Evolutionary conservation across 148 eudicot genomes (phyloP).

Genomic region (Spergularia bocconei): DNA sequence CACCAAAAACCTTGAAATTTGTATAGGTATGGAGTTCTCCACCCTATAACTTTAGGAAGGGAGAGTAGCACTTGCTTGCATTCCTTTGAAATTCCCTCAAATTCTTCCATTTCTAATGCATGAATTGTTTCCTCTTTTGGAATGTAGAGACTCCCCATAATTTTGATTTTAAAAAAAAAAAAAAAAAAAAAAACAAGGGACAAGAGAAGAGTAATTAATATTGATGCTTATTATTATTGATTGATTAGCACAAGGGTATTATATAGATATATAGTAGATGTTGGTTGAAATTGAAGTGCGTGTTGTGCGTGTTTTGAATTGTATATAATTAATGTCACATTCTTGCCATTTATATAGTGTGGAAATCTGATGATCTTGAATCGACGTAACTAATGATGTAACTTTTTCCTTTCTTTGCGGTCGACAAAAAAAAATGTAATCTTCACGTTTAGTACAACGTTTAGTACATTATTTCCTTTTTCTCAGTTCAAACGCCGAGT

Average conservation of each 20-base stretch:
- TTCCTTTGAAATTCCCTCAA: conserved; percentile 18
- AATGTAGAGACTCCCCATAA: conserved; percentile 17
- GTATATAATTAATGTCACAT: too few relatives aligned
- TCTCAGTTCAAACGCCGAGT: too few relatives aligned
- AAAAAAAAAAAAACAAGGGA: neutral
- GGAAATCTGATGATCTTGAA: too few relatives aligned
- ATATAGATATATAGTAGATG: neutral
- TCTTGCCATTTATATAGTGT: neutral
- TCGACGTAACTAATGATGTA: too few relatives aligned
- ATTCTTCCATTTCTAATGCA: conserved; percentile 8
- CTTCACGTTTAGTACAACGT: too few relatives aligned
- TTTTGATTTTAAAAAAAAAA: neutral
- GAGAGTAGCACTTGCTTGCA: conserved; percentile 32
- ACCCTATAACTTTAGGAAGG: conserved; percentile 42
- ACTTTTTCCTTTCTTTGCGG: too few relatives aligned
- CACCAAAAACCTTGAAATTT: conserved; percentile 51
- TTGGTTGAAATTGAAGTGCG: neutral
- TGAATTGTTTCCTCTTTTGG: conserved; percentile 5
- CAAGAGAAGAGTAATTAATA: neutral
- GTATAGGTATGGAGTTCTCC: conserved; percentile 43
- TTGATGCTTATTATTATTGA: too few relatives aligned
- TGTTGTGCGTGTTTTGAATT: neutral
- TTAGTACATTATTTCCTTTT: too few relatives aligned
- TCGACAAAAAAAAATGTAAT: too few relatives aligned
- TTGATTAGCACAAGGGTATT: neutral